Evolutionary conservation across 768 basidiomycete genomes (phyloP).

Genomic region (Kwoniella heveanensis): DNA sequence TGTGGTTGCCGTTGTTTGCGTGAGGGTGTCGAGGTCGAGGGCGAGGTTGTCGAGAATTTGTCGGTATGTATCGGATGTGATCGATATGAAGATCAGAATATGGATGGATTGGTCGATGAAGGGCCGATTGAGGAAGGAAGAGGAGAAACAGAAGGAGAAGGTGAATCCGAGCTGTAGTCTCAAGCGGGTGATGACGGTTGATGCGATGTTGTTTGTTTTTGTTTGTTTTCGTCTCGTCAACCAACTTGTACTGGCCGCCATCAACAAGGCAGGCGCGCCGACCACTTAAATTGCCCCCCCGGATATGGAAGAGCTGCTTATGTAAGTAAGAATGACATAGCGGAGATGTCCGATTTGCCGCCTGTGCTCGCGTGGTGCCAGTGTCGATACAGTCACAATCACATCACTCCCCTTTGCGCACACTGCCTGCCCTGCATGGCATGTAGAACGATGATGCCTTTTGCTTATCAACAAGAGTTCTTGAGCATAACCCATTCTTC

Average conservation of each 20-base stretch:
- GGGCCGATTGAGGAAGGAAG: too few species aligned
- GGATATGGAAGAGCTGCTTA: background rate
- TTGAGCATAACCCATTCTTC: too few species aligned
- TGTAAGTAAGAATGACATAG: too few species aligned
- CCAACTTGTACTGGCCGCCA: too few species aligned
- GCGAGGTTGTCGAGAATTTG: background rate
- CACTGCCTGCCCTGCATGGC: background rate
- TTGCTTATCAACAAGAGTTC: too few species aligned
- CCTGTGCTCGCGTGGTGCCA: too few species aligned
- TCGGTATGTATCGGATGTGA: background rate
- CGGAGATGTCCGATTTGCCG: background rate
- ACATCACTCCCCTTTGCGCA: background rate
- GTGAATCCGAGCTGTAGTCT: too few species aligned
- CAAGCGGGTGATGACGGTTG: background rate
- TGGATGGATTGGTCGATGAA: background rate
- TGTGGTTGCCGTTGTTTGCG: too few species aligned
- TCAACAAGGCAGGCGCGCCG: slow-evolving; percentile 18
- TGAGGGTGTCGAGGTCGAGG: background rate
- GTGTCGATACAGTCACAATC: too few species aligned
- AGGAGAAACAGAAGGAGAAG: too few species aligned
- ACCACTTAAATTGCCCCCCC: slow-evolving; percentile 5
- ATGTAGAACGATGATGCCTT: too few species aligned
- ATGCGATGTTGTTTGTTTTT: background rate
- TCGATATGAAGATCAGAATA: too few species aligned
- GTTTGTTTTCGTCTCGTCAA: background rate